These are phyloP conservation scores for Exophiala mesophila DNA, from an alignment of 2,329 filamentous ascomycete species.

Conservation along the genomic window DNA sequence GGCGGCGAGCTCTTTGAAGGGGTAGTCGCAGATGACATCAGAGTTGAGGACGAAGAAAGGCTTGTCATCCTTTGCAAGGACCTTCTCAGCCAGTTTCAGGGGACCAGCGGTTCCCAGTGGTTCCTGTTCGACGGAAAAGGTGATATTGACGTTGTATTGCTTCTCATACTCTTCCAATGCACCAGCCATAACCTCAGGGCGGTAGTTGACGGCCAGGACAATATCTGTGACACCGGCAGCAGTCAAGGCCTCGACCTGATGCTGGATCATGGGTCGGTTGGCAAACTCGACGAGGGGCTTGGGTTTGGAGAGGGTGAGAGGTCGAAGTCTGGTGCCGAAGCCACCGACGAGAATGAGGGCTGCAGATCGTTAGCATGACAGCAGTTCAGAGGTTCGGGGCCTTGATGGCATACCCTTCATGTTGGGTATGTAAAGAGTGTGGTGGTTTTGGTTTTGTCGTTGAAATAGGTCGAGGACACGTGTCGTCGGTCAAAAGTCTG, in stretches of 20 bases:
- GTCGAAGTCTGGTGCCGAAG: constrained; percentile 95
- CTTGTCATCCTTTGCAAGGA: constrained; percentile 84
- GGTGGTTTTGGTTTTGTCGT: neutral
- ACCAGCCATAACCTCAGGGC: constrained; percentile 95
- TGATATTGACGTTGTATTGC: constrained; percentile 89
- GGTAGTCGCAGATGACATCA: constrained; percentile 96
- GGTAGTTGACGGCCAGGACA: constrained; percentile 97
- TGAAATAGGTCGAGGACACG: constrained; percentile 1
- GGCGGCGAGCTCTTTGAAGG: constrained; percentile 79
- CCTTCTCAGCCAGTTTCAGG: constrained; percentile 88
- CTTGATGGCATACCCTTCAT: constrained; percentile 42
- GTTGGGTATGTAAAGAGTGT: constrained; percentile 5
- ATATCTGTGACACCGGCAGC: constrained; percentile 94
- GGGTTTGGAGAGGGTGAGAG: constrained; percentile 91
- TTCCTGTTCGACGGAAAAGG: constrained; percentile 94
- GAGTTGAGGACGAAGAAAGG: constrained; percentile 99
- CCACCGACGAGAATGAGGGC: constrained; percentile 64
- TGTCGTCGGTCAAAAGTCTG: neutral
- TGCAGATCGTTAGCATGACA: constrained; percentile 11
- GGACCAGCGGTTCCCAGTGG: constrained; percentile 92
- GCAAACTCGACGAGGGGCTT: constrained; percentile 97
- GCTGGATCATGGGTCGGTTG: constrained; percentile 98
- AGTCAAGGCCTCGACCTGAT: constrained; percentile 93
- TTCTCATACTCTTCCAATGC: constrained; percentile 91
- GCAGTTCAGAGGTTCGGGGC: constrained; percentile 7